Evolutionary conservation across 2,329 filamentous ascomycete genomes (phyloP), one percentile per base, ranked within the genome.

Genomic region (Phaeomoniella chlamydospora): DNA sequence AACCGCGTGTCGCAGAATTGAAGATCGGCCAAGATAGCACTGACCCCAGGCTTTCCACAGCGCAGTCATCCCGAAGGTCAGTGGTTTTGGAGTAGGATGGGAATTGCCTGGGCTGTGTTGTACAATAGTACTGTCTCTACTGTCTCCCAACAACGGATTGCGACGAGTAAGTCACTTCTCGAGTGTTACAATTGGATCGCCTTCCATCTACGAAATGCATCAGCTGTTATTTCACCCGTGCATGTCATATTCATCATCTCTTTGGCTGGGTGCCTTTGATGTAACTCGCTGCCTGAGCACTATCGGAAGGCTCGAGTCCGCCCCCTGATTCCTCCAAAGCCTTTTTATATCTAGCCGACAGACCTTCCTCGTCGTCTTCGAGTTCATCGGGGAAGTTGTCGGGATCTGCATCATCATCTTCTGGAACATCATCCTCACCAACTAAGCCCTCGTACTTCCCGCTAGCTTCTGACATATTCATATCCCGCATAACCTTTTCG

Each of bases 401-500:
- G 4, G 60, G 64, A n/a, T 68, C 65, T 1, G 68, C 67, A 33
- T 70, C 59, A 14, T 66, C 62, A 33, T 65, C 57, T n/a, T 34
- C 39, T n/a, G n/a, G n/a, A 13, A 47, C 45, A 26, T 66, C 66
- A 6, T 67, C 63, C 32, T 70, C 67, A 41, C 70, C 66, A 4
- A 55, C 52, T 49, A 39, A 55, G 43, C 39, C 43, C 49, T 39
- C 42, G 47, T 45, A 43, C 46, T 37, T 43, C 44, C 33, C 42
- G 9, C 34, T 18, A 3, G 52, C 43, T 15, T 59, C 58, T 14
- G 64, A 64, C 32, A 83, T 70, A 36, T 68, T 68, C 83, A 98
- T 93, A 47, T 90, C 88, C 54, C 80, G 80, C 86, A 98, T 94
- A 66, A 98, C 75, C 63, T 84, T 86, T 41, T 82, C 83, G 17